Conservation (phyloP, 2,329 filamentous ascomycete genomes). For the Penicillium sp. region DNA sequence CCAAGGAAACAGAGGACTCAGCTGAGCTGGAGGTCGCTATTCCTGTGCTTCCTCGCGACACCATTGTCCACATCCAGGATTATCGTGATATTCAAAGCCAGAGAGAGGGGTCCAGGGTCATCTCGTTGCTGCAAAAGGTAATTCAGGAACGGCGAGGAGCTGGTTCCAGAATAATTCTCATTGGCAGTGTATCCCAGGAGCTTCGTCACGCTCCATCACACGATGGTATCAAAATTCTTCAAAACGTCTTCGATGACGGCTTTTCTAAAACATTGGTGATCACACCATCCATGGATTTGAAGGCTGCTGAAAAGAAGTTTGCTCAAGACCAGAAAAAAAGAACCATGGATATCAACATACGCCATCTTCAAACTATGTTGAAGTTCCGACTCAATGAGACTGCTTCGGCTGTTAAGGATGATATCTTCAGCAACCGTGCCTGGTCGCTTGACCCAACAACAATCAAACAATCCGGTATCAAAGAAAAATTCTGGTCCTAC, state of each 20-base stretch:
- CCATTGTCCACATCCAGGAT: conserved; percentile 79
- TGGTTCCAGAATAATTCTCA: conserved; percentile 70
- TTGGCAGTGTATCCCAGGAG: conserved; percentile 71
- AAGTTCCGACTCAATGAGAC: conserved; percentile 37
- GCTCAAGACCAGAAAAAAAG: conserved; percentile 51
- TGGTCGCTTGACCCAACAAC: conserved; percentile 32
- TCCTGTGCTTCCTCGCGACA: conserved; percentile 33
- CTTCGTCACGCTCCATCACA: conserved; percentile 44
- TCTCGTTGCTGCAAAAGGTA: conserved; percentile 68
- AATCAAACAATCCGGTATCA: conserved; percentile 42
- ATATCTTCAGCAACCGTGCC: conserved; percentile 30
- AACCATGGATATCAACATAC: conserved; percentile 60
- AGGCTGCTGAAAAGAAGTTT: conserved; percentile 43
- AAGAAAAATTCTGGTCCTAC: conserved; percentile 58
- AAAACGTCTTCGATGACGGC: conserved; percentile 46
- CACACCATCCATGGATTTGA: conserved; percentile 48
- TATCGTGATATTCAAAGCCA: conserved; percentile 74
- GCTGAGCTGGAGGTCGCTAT: conserved; percentile 11
- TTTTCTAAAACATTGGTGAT: conserved; percentile 57
- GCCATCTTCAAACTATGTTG: conserved; percentile 66
- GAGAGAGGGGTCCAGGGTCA: conserved; percentile 66
- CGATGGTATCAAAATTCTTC: conserved; percentile 48
- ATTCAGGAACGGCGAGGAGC: conserved; percentile 71
- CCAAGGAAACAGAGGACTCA: conserved; percentile 8
- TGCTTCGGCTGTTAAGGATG: conserved; percentile 31